These are phyloP conservation scores for Mycena rebaudengoi DNA, from an alignment of 768 basidiomycete genomes.

Conservation along the genomic window DNA sequence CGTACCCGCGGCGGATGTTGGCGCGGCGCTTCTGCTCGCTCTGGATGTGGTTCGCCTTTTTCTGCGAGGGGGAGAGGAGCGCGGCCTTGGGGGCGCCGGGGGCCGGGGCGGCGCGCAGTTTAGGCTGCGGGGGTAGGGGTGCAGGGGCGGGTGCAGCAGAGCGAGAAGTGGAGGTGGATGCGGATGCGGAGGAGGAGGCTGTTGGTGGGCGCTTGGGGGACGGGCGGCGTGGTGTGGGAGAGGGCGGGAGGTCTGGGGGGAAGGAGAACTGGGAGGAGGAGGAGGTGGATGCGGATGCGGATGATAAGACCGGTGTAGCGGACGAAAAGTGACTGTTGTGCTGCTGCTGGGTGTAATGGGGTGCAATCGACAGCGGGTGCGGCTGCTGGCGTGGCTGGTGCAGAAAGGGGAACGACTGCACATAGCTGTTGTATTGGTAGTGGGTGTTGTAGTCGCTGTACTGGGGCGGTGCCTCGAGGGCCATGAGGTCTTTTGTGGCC, in stretches of 20 bases:
- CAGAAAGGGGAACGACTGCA: slow-evolving; percentile 28
- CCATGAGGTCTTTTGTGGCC: slow-evolving; percentile 87
- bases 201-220: slow-evolving; percentile 43
- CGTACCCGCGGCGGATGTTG: slow-evolving; percentile 90
- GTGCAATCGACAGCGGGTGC: slow-evolving; percentile 18
- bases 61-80: slow-evolving; percentile 83
- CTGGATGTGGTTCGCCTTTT: slow-evolving; percentile 93
- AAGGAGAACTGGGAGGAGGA: slow-evolving; percentile 33
- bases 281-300: slow-evolving; percentile 26
- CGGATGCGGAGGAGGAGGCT: slow-evolving; percentile 16
- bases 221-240: slow-evolving; percentile 18
- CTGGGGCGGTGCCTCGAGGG: slow-evolving; percentile 61
- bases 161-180: slow-evolving; percentile 12
- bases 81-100: slow-evolving; percentile 51
- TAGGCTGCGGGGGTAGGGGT: slow-evolving; percentile 1
- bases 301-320: slow-evolving; percentile 27
- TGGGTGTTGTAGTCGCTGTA: slow-evolving; percentile 40
- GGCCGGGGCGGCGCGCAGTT: slow-evolving; percentile 16
- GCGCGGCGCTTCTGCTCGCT: slow-evolving; percentile 94
- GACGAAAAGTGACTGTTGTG: slow-evolving; percentile 21
- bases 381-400: slow-evolving; percentile 33
- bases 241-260: slow-evolving; percentile 24
- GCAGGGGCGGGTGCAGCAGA: slow-evolving; percentile 17
- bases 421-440: slow-evolving; percentile 25
- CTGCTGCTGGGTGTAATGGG: no score